A percentile compares a stretch with the other conserved stretches of the same genome.
These are phyloP conservation scores for Aspergillus sp. DNA, from an alignment of 2,329 filamentous ascomycete genomes.

Conservation along the genomic window DNA sequence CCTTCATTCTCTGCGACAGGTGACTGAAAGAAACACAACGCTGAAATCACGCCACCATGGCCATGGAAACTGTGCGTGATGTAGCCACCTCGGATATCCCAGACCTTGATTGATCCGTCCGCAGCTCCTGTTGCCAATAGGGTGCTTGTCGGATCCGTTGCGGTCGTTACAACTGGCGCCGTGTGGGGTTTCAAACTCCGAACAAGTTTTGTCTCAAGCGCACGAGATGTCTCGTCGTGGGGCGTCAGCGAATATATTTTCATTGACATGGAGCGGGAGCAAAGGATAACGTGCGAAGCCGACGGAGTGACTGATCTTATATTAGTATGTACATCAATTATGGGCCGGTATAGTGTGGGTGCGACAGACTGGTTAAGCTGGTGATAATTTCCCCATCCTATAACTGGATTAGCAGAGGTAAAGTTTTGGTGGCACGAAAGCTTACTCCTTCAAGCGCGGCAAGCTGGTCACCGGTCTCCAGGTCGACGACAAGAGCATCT, in stretches of 20 bases:
- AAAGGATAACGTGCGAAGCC: conserved; percentile 82
- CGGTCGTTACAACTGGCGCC: conserved; percentile 82
- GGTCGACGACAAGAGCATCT: conserved; percentile 82
- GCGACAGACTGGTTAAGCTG: conserved; percentile 42
- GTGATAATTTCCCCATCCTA: conserved; percentile 64
- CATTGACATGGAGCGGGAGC: conserved; percentile 95
- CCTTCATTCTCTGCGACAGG: conserved; percentile 46
- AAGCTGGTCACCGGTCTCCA: conserved; percentile 78
- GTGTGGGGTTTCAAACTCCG: conserved; percentile 86
- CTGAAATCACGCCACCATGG: conserved; percentile 86
- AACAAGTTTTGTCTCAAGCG: conserved; percentile 66
- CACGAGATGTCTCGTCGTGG: conserved; percentile 54
- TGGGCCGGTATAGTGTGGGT: neutral
- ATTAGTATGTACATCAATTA: neutral
- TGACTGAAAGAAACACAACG: conserved; percentile 86
- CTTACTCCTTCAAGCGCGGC: conserved; percentile 82
- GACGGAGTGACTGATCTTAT: conserved; percentile 71
- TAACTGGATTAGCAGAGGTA: conserved; percentile 15
- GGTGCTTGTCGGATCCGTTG: conserved; percentile 83
- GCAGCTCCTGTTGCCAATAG: conserved; percentile 89
- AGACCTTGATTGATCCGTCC: conserved; percentile 92
- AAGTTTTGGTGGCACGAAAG: conserved; percentile 22
- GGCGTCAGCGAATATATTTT: conserved; percentile 75
- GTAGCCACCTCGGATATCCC: conserved; percentile 89
- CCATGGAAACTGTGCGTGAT: conserved; percentile 94